A percentile compares a stretch with the other conserved stretches of the same genome.
Evolutionary conservation across 257 asterid genomes (phyloP).

Genomic region (Solanum infundibuliforme): DNA sequence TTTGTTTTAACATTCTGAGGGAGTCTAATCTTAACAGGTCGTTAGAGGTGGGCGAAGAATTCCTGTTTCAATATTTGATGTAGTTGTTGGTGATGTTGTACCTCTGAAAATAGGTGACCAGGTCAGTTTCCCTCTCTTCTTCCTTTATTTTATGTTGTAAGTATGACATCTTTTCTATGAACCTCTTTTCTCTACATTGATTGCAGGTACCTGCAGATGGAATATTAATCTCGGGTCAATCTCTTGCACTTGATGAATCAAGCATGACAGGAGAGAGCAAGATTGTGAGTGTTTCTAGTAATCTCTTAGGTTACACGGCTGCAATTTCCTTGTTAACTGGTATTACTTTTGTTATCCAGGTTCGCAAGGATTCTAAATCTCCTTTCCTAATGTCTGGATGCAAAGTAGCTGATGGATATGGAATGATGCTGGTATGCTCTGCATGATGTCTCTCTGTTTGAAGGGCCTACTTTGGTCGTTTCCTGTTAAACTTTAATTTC

Average conservation of each 20-base stretch:
- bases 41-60: constrained; percentile 73
- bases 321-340: constrained; percentile 1
- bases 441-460: background rate
- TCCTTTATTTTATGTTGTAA: background rate
- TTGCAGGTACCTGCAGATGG: constrained; percentile 95
- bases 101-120: constrained; percentile 98
- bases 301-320: background rate
- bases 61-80: constrained; percentile 71
- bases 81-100: constrained; percentile 86
- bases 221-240: constrained; percentile 60
- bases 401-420: constrained; percentile 97
- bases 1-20: constrained; percentile 3
- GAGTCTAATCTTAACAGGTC: constrained; percentile 38
- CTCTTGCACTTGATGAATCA: constrained; percentile 89
- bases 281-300: constrained; percentile 44
- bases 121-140: constrained; percentile 25
- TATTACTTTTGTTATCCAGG: constrained; percentile 29
- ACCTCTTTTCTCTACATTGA: background rate
- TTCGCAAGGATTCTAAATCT: constrained; percentile 66
- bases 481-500: background rate
- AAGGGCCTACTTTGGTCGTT: background rate
- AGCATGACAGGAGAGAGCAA: constrained; percentile 99
- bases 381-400: constrained; percentile 97
- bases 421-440: constrained; percentile 78
- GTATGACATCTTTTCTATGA: background rate